These are phyloP conservation scores for Sesbania bispinosa DNA, from an alignment of 306 rosid species.

Conservation along the genomic window DNA sequence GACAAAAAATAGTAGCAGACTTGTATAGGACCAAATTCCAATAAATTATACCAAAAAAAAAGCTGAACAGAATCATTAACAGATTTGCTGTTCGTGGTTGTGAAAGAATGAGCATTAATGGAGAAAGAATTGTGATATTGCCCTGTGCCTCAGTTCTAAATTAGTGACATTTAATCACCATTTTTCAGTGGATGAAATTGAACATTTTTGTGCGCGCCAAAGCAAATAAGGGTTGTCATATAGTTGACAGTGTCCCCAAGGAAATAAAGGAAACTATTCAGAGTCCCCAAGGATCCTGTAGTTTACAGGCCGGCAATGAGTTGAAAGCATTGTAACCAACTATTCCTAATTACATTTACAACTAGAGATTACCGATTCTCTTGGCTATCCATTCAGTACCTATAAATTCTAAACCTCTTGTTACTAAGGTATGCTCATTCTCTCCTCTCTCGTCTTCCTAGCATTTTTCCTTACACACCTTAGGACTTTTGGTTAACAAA, in stretches of 20 bases:
- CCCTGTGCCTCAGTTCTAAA: not conserved
- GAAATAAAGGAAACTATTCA: conserved; percentile 8
- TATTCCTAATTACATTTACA: not conserved
- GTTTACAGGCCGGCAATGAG: not conserved
- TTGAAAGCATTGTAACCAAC: not conserved
- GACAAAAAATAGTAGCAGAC: not conserved
- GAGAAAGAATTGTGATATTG: not conserved
- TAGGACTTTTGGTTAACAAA: not conserved
- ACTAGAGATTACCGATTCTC: not conserved
- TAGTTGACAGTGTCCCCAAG: not conserved
- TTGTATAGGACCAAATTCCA: not conserved
- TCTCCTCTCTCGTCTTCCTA: not conserved
- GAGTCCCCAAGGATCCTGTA: not conserved
- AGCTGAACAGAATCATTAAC: not conserved
- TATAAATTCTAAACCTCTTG: not conserved
- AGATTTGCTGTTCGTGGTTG: not conserved
- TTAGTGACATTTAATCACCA: not conserved
- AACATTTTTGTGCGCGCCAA: not conserved
- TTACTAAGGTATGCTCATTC: not conserved
- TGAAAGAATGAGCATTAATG: not conserved
- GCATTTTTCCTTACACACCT: not conserved
- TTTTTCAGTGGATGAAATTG: not conserved
- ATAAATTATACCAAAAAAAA: not conserved
- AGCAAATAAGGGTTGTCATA: not conserved
- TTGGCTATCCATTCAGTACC: not conserved